Evolutionary conservation across 1,139 yeast species (phyloP), one percentile per base, ranked within the genome.

Genomic region (Yamadazyma mexicana): DNA sequence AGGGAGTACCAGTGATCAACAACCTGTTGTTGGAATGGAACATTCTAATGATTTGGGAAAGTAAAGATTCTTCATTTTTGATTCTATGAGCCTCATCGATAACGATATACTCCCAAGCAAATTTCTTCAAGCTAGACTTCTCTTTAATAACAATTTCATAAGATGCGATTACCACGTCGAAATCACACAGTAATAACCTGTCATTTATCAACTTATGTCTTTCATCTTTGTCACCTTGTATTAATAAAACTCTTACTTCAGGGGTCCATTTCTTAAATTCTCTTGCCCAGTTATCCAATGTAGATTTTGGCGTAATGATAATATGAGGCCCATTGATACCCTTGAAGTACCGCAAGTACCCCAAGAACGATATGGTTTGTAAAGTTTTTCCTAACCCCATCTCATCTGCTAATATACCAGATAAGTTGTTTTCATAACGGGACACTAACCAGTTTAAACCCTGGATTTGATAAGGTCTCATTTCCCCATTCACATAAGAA

Each of bases 361-460:
- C 92, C 39, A 85, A 64, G 50, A 85, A 85, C 5, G 98, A 81
- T 44, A 92, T 88, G 0, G 97, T 88, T 61, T 92, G 98, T 44
- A 92, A 71, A 1, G 98, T 92, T 59, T 92, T 92, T 44, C 98
- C 98, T 43, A 92, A 74, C 1, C 98, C 98, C 98, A 92, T 92
- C 62, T 92, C 98, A 64, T 92, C 98, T 8, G 98, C 98, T 43
- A 92, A 73, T 36, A 92, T 91, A 35, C 98, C 98, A 1, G 94
- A 82, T 40, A 91, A 74, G 53, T 84, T 81, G 63, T 91, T 88
- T 51, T 87, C 94, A 56, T 85, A 83, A 41, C 91, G 66, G 1
- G 89, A 79, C 17, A 89, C 80, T 54, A 91, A 68, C 98, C 98
- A 91, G 64, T 91, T 91, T 49, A 91, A 73, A 40, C 98, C 98